phyloP scores from a whole-genome alignment of 257 asterid genomes.

The Solanum paucissectum region DNA sequence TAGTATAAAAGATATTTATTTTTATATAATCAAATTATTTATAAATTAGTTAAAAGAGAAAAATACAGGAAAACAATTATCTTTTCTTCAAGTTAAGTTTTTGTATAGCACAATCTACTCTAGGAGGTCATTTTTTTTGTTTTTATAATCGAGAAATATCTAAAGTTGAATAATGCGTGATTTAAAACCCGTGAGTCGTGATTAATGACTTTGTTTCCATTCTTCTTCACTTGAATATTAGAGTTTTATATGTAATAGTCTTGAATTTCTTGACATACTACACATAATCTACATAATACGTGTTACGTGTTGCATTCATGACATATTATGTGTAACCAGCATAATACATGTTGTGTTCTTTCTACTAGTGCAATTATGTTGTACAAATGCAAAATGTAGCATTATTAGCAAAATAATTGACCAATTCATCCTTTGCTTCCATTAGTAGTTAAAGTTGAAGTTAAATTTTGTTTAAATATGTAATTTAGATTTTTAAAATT shows the following conservation, averaged over 20 bases:
- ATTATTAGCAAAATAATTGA: background rate
- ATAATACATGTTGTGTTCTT: background rate
- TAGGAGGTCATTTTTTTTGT: background rate
- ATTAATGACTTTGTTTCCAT: background rate
- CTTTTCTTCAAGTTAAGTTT: background rate
- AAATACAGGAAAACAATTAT: background rate
- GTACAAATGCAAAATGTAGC: background rate
- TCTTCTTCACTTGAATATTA: background rate
- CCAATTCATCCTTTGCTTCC: background rate
- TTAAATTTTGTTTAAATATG: background rate
- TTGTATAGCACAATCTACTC: background rate
- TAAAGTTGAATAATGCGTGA: fast-evolving
- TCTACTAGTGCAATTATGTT: background rate
- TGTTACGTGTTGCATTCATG: background rate
- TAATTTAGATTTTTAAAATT: background rate
- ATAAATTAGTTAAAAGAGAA: background rate
- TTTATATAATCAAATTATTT: background rate
- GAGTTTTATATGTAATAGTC: background rate
- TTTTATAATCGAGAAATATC: background rate
- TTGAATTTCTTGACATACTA: background rate
- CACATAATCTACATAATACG: too few species aligned
- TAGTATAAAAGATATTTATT: background rate
- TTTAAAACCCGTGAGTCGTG: background rate
- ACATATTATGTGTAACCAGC: background rate
- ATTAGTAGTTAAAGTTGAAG: background rate